Conservation (phyloP, 768 basidiomycete species). For the Lanmaoa pseudosensibilis region DNA sequence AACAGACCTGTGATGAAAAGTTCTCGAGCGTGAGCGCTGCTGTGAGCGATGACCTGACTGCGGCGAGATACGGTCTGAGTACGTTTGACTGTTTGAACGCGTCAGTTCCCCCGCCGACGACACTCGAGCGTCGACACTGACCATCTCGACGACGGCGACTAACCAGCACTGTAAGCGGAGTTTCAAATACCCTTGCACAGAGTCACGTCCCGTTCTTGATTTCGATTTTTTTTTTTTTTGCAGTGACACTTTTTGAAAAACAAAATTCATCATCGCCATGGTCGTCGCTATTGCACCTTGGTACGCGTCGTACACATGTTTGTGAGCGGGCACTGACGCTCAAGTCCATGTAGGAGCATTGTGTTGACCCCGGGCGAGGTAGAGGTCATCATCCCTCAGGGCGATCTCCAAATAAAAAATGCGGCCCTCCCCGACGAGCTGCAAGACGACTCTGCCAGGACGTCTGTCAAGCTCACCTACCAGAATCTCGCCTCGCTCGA, state of each 20-base stretch:
- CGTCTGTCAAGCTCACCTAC: slow-evolving; percentile 68
- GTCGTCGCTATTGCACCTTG: slow-evolving; percentile 64
- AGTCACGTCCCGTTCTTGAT: neutral
- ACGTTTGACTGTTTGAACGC: slow-evolving; percentile 75
- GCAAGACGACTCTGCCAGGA: slow-evolving; percentile 56
- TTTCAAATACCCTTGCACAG: slow-evolving; percentile 30
- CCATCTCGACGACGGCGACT: slow-evolving; percentile 43
- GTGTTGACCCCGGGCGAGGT: slow-evolving; percentile 57
- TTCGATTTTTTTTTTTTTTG: slow-evolving; percentile 3
- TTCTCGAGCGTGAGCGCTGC: slow-evolving; percentile 96
- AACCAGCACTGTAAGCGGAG: slow-evolving; percentile 42
- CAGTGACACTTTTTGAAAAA: neutral
- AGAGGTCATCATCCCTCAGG: slow-evolving; percentile 56
- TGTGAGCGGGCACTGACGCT: slow-evolving; percentile 7
- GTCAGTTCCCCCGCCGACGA: slow-evolving; percentile 8
- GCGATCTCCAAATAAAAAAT: slow-evolving; percentile 79
- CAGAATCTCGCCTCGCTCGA: slow-evolving; percentile 36
- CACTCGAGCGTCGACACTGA: slow-evolving; percentile 35
- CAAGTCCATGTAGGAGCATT: slow-evolving; percentile 52
- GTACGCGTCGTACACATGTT: slow-evolving; percentile 38
- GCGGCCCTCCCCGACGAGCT: slow-evolving; percentile 76
- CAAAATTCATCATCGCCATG: slow-evolving; percentile 52
- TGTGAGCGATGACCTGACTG: slow-evolving; percentile 94
- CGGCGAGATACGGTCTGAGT: slow-evolving; percentile 91
- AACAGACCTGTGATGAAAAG: slow-evolving; percentile 79